A percentile compares a stretch with the other conserved stretches of the same genome.
Conservation (phyloP, 1,284 basidiomycete genomes). For the Quambalaria eucalypti region DNA sequence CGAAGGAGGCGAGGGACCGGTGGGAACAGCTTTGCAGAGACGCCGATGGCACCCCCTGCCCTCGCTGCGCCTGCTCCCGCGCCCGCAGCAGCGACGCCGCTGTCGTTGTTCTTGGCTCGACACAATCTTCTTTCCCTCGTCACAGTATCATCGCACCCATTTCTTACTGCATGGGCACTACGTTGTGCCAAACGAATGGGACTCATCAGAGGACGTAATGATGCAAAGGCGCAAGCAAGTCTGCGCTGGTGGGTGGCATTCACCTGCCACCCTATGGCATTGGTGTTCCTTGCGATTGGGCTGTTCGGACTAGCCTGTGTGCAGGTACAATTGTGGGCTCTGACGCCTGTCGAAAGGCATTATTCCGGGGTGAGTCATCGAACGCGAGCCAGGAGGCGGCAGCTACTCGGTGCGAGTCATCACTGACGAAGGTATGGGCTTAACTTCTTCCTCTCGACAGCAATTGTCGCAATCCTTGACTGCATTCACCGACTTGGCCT, state of each 20-base stretch:
- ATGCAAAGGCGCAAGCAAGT: constrained; percentile 9
- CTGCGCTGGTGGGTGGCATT: constrained; percentile 75
- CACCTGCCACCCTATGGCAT: constrained; percentile 76
- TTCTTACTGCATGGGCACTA: constrained; percentile 16
- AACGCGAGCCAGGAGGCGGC: not conserved
- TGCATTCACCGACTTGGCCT: constrained; percentile 59
- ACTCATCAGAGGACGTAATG: constrained; percentile 9
- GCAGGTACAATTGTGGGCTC: constrained; percentile 66
- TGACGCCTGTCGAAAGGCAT: constrained; percentile 22
- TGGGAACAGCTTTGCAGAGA: too few relatives aligned
- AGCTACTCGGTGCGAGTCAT: not conserved
- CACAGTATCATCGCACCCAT: constrained; percentile 23
- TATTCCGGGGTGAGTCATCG: constrained; percentile 9
- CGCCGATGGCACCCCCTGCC: too few relatives aligned
- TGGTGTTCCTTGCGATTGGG: constrained; percentile 80
- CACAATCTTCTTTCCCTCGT: constrained; percentile 17
- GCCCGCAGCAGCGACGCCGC: too few relatives aligned
- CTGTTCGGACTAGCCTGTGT: constrained; percentile 81
- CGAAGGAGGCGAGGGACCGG: too few relatives aligned
- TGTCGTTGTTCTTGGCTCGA: constrained; percentile 6
- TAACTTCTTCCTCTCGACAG: not conserved
- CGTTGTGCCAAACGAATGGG: constrained; percentile 11
- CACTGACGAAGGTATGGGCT: not conserved
- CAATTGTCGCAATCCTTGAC: constrained; percentile 52
- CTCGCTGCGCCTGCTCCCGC: too few relatives aligned